Evolutionary conservation across 2,329 filamentous ascomycete genomes (phyloP).

Genomic region (Aspergillus cejpii): DNA sequence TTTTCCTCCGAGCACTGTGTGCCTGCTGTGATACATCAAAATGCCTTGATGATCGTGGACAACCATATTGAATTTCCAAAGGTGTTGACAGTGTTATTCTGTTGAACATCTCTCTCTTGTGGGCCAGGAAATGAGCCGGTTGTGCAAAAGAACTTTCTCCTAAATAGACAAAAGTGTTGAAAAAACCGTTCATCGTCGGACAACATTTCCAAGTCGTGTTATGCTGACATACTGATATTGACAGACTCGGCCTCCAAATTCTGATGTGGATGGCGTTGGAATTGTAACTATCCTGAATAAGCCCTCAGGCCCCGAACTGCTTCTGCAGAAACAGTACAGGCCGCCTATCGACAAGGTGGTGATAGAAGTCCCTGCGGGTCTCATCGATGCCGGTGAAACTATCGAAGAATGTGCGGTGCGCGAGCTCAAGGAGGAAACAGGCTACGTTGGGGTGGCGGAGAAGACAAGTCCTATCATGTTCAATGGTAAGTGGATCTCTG

Average conservation of each 20-base stretch:
- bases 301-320: conserved; percentile 43
- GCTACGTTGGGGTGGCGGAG: conserved; percentile 49
- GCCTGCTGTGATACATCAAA: not conserved
- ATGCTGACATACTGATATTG: not conserved
- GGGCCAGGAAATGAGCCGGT: too few species aligned
- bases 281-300: conserved; percentile 55
- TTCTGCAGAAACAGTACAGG: conserved; percentile 55
- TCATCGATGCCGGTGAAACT: conserved; percentile 53
- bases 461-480: conserved; percentile 41
- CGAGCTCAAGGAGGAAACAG: conserved; percentile 58
- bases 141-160: too few species aligned
- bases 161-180: too few species aligned
- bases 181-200: too few species aligned
- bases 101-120: not conserved
- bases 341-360: conserved; percentile 53
- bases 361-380: conserved; percentile 55
- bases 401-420: conserved; percentile 51
- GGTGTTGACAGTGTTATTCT: too few species aligned
- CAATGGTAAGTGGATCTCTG: conserved; percentile 34
- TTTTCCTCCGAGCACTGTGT: conserved; percentile 5
- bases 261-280: conserved; percentile 51
- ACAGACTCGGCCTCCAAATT: conserved; percentile 46
- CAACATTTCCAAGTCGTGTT: not conserved
- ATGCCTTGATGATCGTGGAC: not conserved
- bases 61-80: too few species aligned